These are phyloP conservation scores for Lagenaria siceraria DNA, from an alignment of 306 rosid genomes.

Conservation along the genomic window DNA sequence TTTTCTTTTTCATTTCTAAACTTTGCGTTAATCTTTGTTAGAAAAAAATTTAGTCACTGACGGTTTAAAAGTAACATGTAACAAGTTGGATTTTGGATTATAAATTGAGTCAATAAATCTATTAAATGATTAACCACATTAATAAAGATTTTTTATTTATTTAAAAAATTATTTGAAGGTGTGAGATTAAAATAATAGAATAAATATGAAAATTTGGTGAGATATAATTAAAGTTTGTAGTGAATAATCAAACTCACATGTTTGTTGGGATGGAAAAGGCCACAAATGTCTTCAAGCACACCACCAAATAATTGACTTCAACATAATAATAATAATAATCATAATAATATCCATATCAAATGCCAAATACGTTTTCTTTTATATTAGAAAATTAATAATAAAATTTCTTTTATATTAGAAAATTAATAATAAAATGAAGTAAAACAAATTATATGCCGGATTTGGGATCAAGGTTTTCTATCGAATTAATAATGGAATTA, in stretches of 20 bases:
- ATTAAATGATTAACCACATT: neutral
- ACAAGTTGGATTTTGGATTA: neutral
- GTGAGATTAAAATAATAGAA: neutral
- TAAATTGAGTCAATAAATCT: neutral
- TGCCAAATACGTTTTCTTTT: neutral
- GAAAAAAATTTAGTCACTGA: too few species aligned
- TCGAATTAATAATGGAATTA: neutral
- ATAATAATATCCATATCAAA: neutral
- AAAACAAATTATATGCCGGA: neutral
- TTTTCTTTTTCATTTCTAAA: too few species aligned
- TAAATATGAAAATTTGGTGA: neutral
- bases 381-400: neutral
- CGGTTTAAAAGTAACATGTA: neutral
- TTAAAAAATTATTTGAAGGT: neutral
- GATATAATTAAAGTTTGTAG: neutral
- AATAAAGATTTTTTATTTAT: neutral
- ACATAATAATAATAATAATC: neutral
- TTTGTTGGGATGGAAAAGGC: neutral
- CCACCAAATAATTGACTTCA: neutral
- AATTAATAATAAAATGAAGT: neutral
- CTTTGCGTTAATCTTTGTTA: too few species aligned
- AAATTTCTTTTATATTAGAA: neutral
- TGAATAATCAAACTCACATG: neutral
- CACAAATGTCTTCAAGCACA: neutral
- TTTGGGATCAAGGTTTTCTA: neutral